These are phyloP conservation scores for Chaetothyriales sp. DNA, from an alignment of 2,329 filamentous ascomycete genomes.

Conservation along the genomic window DNA sequence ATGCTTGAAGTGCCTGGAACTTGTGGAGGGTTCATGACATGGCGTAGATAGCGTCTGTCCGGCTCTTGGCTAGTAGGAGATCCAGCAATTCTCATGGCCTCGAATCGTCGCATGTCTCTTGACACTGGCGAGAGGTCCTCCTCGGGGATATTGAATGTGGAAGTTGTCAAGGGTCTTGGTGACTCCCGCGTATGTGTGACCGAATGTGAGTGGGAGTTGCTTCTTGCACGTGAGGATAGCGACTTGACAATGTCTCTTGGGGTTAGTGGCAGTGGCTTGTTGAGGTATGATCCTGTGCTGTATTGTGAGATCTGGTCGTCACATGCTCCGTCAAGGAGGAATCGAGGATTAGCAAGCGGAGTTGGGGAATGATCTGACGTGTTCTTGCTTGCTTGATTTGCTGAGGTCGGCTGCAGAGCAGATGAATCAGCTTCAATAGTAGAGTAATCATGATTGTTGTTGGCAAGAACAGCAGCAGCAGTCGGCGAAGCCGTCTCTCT, in stretches of 20 bases:
- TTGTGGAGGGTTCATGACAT: not conserved
- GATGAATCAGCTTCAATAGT: not conserved
- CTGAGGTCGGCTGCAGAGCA: not conserved
- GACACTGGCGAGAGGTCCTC: conserved; percentile 1
- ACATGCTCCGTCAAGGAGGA: conserved; percentile 10
- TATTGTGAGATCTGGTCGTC: conserved; percentile 2
- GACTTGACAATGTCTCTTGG: conserved; percentile 6
- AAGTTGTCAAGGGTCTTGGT: not conserved
- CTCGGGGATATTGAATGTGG: conserved; percentile 1
- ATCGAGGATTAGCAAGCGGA: not conserved
- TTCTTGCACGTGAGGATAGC: not conserved
- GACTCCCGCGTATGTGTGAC: not conserved
- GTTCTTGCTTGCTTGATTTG: not conserved
- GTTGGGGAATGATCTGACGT: not conserved
- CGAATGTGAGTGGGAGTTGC: not conserved
- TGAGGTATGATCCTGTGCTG: conserved; percentile 2
- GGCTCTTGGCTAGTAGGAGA: not conserved
- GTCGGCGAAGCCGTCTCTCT: not conserved
- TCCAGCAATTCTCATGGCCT: not conserved
- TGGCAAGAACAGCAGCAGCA: not conserved
- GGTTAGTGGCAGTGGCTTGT: conserved; percentile 13
- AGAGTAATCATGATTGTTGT: not conserved
- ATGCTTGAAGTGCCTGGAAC: not conserved
- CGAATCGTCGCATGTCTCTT: not conserved
- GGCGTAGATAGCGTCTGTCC: not conserved